Evolutionary conservation across 306 rosid genomes (phyloP).

Genomic region (Corylus heterophylla): DNA sequence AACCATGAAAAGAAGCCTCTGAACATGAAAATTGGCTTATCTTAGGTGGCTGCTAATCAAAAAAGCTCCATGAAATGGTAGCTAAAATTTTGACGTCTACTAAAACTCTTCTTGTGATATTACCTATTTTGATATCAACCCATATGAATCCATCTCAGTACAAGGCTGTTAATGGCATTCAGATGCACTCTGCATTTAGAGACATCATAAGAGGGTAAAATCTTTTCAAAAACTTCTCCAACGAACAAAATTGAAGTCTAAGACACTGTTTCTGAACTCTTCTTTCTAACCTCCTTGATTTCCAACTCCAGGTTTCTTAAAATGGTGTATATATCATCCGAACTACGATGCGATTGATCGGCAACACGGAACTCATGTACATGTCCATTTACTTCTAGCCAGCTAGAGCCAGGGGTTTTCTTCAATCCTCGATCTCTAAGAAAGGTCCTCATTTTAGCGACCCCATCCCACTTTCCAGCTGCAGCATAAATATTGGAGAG

Average conservation of each 20-base stretch:
- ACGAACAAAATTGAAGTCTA: neutral
- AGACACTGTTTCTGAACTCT: conserved; percentile 12
- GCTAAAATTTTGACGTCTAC: neutral
- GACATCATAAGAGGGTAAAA: neutral
- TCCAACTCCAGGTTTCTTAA: conserved; percentile 55
- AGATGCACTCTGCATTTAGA: neutral
- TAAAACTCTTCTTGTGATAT: neutral
- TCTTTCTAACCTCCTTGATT: conserved; percentile 37
- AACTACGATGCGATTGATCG: conserved; percentile 62
- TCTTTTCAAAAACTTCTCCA: conserved; percentile 8
- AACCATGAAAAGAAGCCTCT: neutral
- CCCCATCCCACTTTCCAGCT: conserved; percentile 78
- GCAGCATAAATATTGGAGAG: conserved; percentile 82
- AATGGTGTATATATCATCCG: conserved; percentile 49
- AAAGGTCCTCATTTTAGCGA: conserved; percentile 67
- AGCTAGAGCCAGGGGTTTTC: conserved; percentile 73
- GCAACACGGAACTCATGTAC: conserved; percentile 72
- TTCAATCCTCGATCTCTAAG: conserved; percentile 65
- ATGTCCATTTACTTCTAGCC: conserved; percentile 68
- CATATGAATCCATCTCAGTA: neutral
- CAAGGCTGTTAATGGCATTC: neutral
- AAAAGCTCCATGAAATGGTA: neutral
- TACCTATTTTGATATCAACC: neutral
- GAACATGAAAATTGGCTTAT: neutral
- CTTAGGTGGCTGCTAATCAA: neutral